Conservation (phyloP, 2,329 filamentous ascomycete species). For the Zarea fungicola region DNA sequence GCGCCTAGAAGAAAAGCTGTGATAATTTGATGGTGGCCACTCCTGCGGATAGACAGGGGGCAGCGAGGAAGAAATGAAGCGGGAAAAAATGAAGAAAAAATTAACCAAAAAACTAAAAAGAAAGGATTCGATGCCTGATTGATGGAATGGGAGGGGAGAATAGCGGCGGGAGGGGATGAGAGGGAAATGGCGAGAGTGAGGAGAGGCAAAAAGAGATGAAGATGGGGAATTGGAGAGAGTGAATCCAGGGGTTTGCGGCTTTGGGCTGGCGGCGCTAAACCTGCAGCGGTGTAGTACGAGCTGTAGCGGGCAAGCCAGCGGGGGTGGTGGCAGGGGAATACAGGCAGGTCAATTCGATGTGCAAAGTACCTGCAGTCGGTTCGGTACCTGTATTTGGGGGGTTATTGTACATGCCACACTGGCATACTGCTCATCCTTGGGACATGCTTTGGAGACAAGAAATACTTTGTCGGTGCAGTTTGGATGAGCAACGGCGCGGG, state of each 20-base stretch:
- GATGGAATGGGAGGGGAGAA: not conserved
- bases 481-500: not conserved
- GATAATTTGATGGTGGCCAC: constrained; percentile 10
- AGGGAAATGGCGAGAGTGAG: not conserved
- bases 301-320: too few species aligned
- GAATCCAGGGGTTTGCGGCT: constrained; percentile 4
- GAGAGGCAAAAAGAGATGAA: constrained; percentile 6
- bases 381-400: too few species aligned
- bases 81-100: not conserved
- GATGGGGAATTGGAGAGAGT: not conserved
- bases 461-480: too few species aligned
- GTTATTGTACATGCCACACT: too few species aligned
- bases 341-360: too few species aligned
- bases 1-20: constrained; percentile 2
- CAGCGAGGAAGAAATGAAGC: not conserved
- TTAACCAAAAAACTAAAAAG: not conserved
- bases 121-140: constrained; percentile 1
- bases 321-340: too few species aligned
- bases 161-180: not conserved
- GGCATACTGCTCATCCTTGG: too few species aligned
- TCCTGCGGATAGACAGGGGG: constrained; percentile 4
- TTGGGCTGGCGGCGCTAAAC: constrained; percentile 2
- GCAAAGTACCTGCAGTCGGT: too few species aligned
- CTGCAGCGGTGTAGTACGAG: not conserved
- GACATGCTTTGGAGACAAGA: too few species aligned